phyloP scores from a whole-genome alignment of 139 green algal species.

The Pleodorina starrii region DNA sequence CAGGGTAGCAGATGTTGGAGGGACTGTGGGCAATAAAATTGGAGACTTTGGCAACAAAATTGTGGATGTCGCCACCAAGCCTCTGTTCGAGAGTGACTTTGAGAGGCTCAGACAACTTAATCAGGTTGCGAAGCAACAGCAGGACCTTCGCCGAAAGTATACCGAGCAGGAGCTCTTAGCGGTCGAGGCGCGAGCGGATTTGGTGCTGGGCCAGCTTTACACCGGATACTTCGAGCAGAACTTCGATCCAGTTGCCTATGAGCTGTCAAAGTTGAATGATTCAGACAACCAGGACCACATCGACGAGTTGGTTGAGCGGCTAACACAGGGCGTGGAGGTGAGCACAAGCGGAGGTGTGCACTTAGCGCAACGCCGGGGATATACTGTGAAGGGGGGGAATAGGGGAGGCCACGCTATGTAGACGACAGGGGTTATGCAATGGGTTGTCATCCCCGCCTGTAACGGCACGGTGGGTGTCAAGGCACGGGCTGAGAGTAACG shows the following conservation, averaged over 20 bases:
- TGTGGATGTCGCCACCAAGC: slow-evolving; percentile 3
- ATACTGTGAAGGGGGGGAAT: too few relatives aligned
- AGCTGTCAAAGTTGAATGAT: slow-evolving; percentile 60
- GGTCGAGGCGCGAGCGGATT: slow-evolving; percentile 50
- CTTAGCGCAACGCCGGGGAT: too few relatives aligned
- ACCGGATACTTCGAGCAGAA: slow-evolving; percentile 63
- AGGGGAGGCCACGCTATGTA: too few relatives aligned
- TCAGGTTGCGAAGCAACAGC: slow-evolving; percentile 48
- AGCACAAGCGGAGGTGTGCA: background rate
- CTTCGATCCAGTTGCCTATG: slow-evolving; percentile 68
- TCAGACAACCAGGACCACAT: slow-evolving; percentile 65
- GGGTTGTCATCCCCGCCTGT: too few relatives aligned
- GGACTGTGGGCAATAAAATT: slow-evolving; percentile 52
- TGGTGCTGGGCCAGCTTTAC: slow-evolving; percentile 54
- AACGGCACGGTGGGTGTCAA: too few relatives aligned
- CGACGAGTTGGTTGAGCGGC: slow-evolving; percentile 67
- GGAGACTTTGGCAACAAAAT: slow-evolving; percentile 40
- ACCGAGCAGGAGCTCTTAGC: slow-evolving; percentile 49
- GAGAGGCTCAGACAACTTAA: slow-evolving; percentile 49
- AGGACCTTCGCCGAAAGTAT: slow-evolving; percentile 46
- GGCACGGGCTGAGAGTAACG: too few relatives aligned
- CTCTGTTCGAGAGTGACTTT: slow-evolving; percentile 47
- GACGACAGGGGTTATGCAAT: too few relatives aligned
- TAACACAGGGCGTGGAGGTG: slow-evolving; percentile 71
- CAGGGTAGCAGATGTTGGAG: slow-evolving; percentile 27